Evolutionary conservation across 2,329 filamentous ascomycete genomes (phyloP), one percentile per base, ranked within the genome.

Genomic region (Diplodia sapinea): DNA sequence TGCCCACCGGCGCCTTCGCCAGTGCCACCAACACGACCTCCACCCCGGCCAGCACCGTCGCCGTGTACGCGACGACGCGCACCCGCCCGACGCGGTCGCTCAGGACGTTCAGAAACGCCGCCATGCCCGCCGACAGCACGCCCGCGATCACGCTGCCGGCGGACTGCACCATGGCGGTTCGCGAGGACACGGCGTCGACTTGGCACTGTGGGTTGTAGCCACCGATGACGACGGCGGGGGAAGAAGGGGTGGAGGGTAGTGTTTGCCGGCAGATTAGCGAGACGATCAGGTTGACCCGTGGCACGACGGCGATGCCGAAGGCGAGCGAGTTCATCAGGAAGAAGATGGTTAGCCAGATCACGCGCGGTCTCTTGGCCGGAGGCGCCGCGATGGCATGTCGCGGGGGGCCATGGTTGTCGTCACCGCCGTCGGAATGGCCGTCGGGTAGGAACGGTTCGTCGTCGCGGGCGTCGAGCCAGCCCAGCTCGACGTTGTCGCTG

Each of bases 121-220:
- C 43, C 36, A 59, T 38, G n/a, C 57, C 40, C 5, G 67, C 67
- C 17, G 68, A 67, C 54, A 69, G 55, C 23, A 68, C 55, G n/a
- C 69, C 69, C n/a, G 52, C 50, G 40, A 70, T 65, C 33, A 68
- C 49, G 29, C 55, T 68, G 15, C 69, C 69, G 8, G 51, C 61
- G 9, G 65, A 65, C 29, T 56, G 55, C 20, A 70, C 40, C 15
- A 64, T 33, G 1, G 69, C 69, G 7, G 67, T 68, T 9, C 12
- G 23, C 7, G 68, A 40, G 7, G 65, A 68, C 11, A 69, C 62
- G 13, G 50, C 66, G 26, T 68, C 52, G 17, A 49, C 55, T 40
- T 52, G 47, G 65, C 69, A 70, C 51, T 70, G 69, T 1, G 68
- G 69, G 31, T 70, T 70, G 64, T 59, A 69, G 29, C 68, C 68